Percentiles rank a stretch among this genome's conserved stretches.
These are phyloP conservation scores for Trichomonascus vanleenenianus DNA, from an alignment of 805 yeast species.

Conservation along the genomic window DNA sequence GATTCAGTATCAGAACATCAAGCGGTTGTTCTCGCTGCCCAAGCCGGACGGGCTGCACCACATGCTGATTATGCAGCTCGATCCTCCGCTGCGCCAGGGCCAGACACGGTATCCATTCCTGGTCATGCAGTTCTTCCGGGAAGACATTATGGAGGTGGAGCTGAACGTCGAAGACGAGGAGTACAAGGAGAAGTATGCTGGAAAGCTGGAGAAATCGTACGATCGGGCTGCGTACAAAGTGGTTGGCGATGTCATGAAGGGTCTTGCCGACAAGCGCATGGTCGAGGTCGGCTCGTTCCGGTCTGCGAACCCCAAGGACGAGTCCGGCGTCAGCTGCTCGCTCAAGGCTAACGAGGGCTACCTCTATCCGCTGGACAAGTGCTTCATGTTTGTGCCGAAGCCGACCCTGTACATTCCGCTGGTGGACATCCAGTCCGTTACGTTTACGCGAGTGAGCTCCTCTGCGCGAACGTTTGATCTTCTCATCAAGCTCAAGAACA, in stretches of 20 bases:
- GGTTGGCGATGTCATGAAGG: conserved; percentile 79
- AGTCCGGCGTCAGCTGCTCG: conserved; percentile 86
- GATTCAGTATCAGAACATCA: conserved; percentile 81
- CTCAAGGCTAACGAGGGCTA: conserved; percentile 94
- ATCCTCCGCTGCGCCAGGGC: conserved; percentile 97
- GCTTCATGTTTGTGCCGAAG: conserved; percentile 84
- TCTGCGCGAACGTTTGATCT: conserved; percentile 86
- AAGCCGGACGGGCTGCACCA: conserved; percentile 92
- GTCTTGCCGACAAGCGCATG: conserved; percentile 79
- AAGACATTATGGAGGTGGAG: conserved; percentile 87
- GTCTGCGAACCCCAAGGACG: conserved; percentile 51
- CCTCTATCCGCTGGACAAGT: conserved; percentile 84
- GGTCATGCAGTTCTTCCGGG: conserved; percentile 80
- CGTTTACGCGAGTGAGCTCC: conserved; percentile 83
- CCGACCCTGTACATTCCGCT: conserved; percentile 90
- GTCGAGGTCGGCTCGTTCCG: conserved; percentile 77
- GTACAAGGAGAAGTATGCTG: conserved; percentile 66
- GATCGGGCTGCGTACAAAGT: conserved; percentile 84
- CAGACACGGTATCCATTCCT: conserved; percentile 93
- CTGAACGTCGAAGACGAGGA: conserved; percentile 79
- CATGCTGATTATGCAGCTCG: conserved; percentile 79
- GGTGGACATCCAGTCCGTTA: conserved; percentile 66
- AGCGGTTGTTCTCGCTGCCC: conserved; percentile 85
- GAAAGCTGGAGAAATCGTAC: conserved; percentile 60
- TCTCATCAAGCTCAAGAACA: conserved; percentile 63